Evolutionary conservation across 441 rosid species (phyloP).

Genomic region (Populus trichocarpa): DNA sequence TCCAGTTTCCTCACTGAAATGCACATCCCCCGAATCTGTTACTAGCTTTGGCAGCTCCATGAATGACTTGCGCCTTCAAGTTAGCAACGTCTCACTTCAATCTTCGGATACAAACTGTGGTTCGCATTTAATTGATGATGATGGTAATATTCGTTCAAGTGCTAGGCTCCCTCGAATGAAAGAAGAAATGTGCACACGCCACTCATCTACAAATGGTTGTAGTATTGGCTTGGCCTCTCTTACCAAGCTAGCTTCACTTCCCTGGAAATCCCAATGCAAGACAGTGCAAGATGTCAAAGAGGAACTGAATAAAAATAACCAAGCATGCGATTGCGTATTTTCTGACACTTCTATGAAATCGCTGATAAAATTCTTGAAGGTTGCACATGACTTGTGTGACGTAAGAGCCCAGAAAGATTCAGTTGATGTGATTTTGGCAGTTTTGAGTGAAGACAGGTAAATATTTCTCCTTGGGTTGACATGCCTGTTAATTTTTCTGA

Average conservation of each 20-base stretch:
- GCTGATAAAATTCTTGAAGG: slow-evolving; percentile 32
- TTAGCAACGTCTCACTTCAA: slow-evolving; percentile 21
- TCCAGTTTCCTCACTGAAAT: background rate
- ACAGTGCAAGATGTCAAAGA: slow-evolving; percentile 28
- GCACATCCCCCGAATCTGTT: slow-evolving; percentile 21
- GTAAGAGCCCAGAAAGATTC: slow-evolving; percentile 32
- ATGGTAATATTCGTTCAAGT: background rate
- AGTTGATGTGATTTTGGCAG: slow-evolving; percentile 34
- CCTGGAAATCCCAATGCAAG: slow-evolving; percentile 35
- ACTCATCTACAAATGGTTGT: slow-evolving; percentile 9
- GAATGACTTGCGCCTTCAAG: slow-evolving; percentile 22
- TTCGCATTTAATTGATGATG: slow-evolving; percentile 3
- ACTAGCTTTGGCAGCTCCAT: slow-evolving; percentile 37
- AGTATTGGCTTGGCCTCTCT: slow-evolving; percentile 15
- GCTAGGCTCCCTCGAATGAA: slow-evolving; percentile 1
- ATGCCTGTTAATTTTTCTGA: too few species aligned
- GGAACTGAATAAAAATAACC: slow-evolving; percentile 14
- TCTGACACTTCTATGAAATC: slow-evolving; percentile 16
- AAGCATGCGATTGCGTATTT: slow-evolving; percentile 7
- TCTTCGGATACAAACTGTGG: slow-evolving; percentile 18
- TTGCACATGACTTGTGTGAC: slow-evolving; percentile 28
- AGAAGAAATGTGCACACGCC: background rate
- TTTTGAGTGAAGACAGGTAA: slow-evolving; percentile 32
- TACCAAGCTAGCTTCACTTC: slow-evolving; percentile 20
- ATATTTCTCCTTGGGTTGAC: too few species aligned